phyloP scores from a whole-genome alignment of 176 grass and related monocot species.

The Bonia amplexicaulis region DNA sequence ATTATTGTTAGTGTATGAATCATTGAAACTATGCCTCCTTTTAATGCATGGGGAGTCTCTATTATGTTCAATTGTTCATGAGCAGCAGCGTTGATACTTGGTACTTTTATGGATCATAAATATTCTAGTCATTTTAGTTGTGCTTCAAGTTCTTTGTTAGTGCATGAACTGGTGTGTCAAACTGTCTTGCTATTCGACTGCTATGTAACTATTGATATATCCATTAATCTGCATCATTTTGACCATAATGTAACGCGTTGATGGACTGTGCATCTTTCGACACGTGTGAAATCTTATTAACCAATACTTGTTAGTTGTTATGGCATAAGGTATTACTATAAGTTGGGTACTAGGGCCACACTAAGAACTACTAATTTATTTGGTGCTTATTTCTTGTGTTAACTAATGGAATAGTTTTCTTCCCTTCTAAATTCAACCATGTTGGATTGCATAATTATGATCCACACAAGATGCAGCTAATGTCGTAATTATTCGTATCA shows the following conservation, averaged over 20 bases:
- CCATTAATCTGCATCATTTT: neutral
- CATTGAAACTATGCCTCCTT: neutral
- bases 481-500: neutral
- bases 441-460: neutral
- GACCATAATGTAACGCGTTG: neutral
- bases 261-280: neutral
- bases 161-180: neutral
- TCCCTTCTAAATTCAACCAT: neutral
- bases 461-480: neutral
- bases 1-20: neutral
- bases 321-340: neutral
- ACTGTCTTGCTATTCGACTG: neutral
- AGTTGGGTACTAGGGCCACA: neutral
- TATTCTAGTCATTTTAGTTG: neutral
- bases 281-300: neutral
- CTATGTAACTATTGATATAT: neutral
- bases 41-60: neutral
- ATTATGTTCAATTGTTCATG: neutral
- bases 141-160: neutral
- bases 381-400: neutral
- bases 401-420: neutral
- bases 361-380: neutral
- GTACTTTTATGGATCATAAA: neutral
- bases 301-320: neutral
- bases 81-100: neutral